Percentiles rank a stretch among this genome's conserved stretches.
Evolutionary conservation across 306 rosid genomes (phyloP).

Genomic region (Canavalia ensiformis): DNA sequence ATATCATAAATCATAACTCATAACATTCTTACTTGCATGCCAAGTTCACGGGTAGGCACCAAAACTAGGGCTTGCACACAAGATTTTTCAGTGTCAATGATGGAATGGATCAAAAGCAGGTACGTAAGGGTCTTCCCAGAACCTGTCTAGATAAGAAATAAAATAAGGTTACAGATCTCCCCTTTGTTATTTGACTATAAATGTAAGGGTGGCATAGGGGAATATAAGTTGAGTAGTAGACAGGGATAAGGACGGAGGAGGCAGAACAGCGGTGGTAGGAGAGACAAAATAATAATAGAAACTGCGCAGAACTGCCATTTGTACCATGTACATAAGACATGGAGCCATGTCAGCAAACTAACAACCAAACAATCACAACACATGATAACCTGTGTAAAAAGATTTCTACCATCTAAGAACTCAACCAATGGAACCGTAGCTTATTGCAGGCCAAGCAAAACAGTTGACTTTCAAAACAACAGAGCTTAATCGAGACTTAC

Average conservation of each 20-base stretch:
- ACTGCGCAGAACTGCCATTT: not conserved
- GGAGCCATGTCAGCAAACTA: not conserved
- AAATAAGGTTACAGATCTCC: slow-evolving; percentile 35
- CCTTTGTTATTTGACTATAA: not conserved
- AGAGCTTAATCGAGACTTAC: not conserved
- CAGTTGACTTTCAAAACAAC: slow-evolving; percentile 17
- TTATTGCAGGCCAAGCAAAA: slow-evolving; percentile 12
- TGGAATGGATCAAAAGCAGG: slow-evolving; percentile 75
- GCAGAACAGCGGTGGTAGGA: not conserved
- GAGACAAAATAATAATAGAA: not conserved
- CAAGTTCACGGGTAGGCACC: slow-evolving; percentile 97
- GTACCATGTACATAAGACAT: not conserved
- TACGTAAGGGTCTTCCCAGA: slow-evolving; percentile 96
- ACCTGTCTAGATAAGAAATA: slow-evolving; percentile 84
- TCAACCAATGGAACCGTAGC: not conserved
- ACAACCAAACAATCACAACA: not conserved
- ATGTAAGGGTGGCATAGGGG: not conserved
- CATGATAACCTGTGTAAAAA: not conserved
- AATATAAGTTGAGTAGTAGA: too few species aligned
- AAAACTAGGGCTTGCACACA: slow-evolving; percentile 84
- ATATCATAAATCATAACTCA: slow-evolving; percentile 31
- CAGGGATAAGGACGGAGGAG: slow-evolving; percentile 3
- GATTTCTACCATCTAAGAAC: not conserved
- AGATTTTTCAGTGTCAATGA: slow-evolving; percentile 63
- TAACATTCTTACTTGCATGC: slow-evolving; percentile 82